Evolutionary conservation across 2,329 filamentous ascomycete genomes (phyloP).

Genomic region (Pseudogymnoascus pannorum): DNA sequence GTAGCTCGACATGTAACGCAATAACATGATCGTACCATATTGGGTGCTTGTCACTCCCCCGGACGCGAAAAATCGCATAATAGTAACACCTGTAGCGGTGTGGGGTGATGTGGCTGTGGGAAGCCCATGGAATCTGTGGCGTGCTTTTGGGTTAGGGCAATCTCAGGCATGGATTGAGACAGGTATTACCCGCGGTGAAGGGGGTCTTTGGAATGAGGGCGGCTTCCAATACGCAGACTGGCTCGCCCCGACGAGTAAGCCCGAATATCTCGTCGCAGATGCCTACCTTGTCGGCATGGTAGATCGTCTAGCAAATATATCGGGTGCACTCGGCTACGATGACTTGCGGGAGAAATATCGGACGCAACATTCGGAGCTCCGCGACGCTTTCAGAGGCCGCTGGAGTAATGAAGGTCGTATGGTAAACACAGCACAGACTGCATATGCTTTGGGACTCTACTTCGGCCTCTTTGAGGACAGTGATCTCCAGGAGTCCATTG

Average conservation of each 20-base stretch:
- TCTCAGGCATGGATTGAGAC: constrained; percentile 12
- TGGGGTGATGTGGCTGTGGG: constrained; percentile 15
- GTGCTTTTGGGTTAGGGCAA: constrained; percentile 11
- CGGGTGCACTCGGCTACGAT: background rate
- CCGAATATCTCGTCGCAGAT: constrained; percentile 9
- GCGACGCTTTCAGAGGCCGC: background rate
- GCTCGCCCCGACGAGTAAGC: constrained; percentile 16
- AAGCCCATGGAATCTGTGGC: constrained; percentile 13
- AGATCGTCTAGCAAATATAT: constrained; percentile 2
- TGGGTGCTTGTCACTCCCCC: constrained; percentile 24
- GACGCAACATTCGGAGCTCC: constrained; percentile 11
- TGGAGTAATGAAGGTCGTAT: constrained; percentile 10
- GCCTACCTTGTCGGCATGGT: constrained; percentile 10
- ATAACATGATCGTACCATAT: constrained; percentile 29
- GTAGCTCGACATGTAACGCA: background rate
- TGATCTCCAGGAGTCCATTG: constrained; percentile 9
- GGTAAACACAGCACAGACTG: constrained; percentile 17
- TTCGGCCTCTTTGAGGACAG: constrained; percentile 13
- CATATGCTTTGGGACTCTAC: constrained; percentile 16
- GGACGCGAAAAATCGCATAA: constrained; percentile 6
- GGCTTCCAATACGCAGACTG: constrained; percentile 18
- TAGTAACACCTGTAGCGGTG: background rate
- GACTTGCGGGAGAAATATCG: background rate
- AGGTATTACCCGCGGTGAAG: background rate
- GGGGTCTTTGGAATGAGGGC: background rate